These are phyloP conservation scores for Boletus rubescentipes DNA, from an alignment of 768 basidiomycete species.

Conservation along the genomic window DNA sequence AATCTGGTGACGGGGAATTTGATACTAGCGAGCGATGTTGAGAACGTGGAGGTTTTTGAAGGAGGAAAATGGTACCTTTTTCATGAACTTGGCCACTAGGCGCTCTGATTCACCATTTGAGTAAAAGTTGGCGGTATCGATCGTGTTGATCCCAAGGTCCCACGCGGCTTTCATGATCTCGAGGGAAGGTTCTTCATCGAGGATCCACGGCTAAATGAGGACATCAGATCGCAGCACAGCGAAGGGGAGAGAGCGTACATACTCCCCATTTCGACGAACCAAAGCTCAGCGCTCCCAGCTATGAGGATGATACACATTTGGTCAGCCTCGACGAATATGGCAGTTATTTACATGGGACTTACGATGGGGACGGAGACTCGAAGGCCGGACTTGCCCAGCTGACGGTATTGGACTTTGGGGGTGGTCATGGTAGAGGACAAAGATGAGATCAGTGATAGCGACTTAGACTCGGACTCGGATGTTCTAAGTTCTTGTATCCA, in stretches of 20 bases:
- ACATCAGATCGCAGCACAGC: too few species aligned
- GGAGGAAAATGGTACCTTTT: constrained; percentile 23
- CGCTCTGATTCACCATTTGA: constrained; percentile 37
- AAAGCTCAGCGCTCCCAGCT: constrained; percentile 33
- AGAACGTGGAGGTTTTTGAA: too few species aligned
- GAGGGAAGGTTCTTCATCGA: constrained; percentile 28
- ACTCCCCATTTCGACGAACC: constrained; percentile 29
- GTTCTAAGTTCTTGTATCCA: too few species aligned
- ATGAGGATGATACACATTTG: too few species aligned
- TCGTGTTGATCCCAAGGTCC: constrained; percentile 40
- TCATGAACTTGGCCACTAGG: constrained; percentile 38
- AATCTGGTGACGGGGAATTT: constrained; percentile 32
- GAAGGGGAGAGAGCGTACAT: background rate
- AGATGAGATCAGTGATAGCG: too few species aligned
- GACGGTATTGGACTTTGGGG: too few species aligned
- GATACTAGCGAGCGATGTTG: constrained; percentile 14
- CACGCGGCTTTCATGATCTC: constrained; percentile 38
- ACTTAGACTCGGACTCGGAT: background rate
- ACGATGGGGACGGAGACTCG: constrained; percentile 34
- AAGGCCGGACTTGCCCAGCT: too few species aligned
- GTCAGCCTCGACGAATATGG: background rate
- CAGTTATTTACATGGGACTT: constrained; percentile 3
- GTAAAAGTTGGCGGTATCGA: constrained; percentile 40
- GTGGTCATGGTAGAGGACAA: constrained; percentile 6
- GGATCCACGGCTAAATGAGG: constrained; percentile 17